Evolutionary conservation across 1,139 yeast genomes (phyloP).

Genomic region (Torulaspora pretoriensis): DNA sequence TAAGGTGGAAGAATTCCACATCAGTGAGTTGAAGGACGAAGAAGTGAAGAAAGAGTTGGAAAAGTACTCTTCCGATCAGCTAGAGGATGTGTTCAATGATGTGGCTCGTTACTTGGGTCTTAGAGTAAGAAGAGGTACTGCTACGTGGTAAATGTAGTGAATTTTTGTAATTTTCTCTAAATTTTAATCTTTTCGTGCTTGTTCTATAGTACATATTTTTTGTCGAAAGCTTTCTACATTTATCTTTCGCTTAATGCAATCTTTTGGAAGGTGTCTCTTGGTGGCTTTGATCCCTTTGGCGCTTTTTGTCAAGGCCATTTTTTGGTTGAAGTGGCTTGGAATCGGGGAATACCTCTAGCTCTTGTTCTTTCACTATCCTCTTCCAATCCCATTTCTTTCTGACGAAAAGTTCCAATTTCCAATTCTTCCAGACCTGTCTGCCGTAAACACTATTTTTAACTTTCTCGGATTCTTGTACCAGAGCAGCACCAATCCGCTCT

Average conservation of each 20-base stretch:
- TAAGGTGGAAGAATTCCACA: constrained; percentile 38
- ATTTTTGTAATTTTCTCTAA: background rate
- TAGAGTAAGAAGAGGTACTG: constrained; percentile 47
- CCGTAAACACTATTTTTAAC: constrained; percentile 87
- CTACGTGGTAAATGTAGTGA: constrained; percentile 46
- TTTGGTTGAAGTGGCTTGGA: constrained; percentile 31
- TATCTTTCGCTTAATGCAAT: constrained; percentile 5
- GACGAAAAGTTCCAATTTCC: constrained; percentile 47
- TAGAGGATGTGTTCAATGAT: constrained; percentile 54
- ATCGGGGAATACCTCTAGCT: constrained; percentile 46
- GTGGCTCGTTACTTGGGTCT: constrained; percentile 69
- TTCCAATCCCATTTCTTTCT: constrained; percentile 86
- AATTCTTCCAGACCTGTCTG: constrained; percentile 88
- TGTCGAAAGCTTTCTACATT: background rate
- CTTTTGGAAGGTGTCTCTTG: constrained; percentile 9
- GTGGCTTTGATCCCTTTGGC: constrained; percentile 5
- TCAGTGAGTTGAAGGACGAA: constrained; percentile 28
- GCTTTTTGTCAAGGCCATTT: constrained; percentile 5
- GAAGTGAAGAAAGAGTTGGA: constrained; percentile 32
- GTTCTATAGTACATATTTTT: constrained; percentile 7
- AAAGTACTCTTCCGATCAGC: constrained; percentile 43
- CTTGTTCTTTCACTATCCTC: constrained; percentile 64
- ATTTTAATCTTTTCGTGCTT: background rate
- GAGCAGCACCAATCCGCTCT: constrained; percentile 74
- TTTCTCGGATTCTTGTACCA: constrained; percentile 55